phyloP scores from a whole-genome alignment of 192 early-diverging fungal genomes.

The Martensiomyces pterosporus region DNA sequence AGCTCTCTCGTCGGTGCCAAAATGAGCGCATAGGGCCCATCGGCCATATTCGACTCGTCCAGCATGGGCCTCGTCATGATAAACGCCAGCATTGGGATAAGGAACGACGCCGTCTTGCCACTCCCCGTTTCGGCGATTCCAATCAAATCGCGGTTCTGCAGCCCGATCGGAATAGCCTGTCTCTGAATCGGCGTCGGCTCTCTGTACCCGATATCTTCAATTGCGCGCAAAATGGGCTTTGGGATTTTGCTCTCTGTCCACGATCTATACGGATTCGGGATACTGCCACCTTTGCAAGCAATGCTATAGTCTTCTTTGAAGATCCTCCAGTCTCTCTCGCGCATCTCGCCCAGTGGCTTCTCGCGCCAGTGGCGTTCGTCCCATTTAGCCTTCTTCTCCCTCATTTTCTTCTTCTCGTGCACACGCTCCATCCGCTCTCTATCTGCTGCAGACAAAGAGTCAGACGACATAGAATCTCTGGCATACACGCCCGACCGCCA shows the following conservation, averaged over 20 bases:
- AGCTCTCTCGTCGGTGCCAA: slow-evolving; percentile 96
- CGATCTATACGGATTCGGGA: slow-evolving; percentile 83
- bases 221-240: slow-evolving; percentile 63
- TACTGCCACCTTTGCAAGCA: slow-evolving; percentile 84
- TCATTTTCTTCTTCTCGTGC: background rate
- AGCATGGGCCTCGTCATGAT: slow-evolving; percentile 78
- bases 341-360: slow-evolving; percentile 87
- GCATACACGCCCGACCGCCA: too few relatives aligned
- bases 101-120: slow-evolving; percentile 94
- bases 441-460: background rate
- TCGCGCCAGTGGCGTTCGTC: slow-evolving; percentile 96
- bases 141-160: slow-evolving; percentile 86
- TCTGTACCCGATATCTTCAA: slow-evolving; percentile 81
- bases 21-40: slow-evolving; percentile 91
- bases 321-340: slow-evolving; percentile 98
- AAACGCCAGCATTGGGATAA: slow-evolving; percentile 92
- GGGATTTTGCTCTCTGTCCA: slow-evolving; percentile 86
- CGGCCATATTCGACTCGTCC: slow-evolving; percentile 69
- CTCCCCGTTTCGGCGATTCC: slow-evolving; percentile 88
- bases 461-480: too few relatives aligned
- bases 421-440: background rate
- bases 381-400: slow-evolving; percentile 41
- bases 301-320: slow-evolving; percentile 99
- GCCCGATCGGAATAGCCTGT: slow-evolving; percentile 93
- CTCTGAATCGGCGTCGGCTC: slow-evolving; percentile 97